Evolutionary conservation across 345 rosid genomes (phyloP).

Genomic region (Salix brachista): DNA sequence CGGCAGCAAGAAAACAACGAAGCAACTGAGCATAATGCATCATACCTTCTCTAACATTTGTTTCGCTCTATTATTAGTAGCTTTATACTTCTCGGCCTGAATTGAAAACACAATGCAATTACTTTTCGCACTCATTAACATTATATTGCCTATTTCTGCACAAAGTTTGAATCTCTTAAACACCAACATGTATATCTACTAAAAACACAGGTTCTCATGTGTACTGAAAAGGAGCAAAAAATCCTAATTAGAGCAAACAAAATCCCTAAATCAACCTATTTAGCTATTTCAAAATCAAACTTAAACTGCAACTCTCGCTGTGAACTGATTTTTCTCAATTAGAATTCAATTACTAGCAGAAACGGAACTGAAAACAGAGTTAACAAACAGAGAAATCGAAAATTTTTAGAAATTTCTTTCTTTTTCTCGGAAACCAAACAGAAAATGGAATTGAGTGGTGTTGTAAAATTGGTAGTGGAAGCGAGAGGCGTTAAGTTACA

Average conservation of each 20-base stretch:
- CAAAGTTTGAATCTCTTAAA: too few relatives aligned
- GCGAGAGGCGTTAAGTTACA: conserved; percentile 22
- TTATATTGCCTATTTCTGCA: too few relatives aligned
- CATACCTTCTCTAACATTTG: conserved; percentile 72
- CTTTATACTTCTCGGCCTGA: conserved; percentile 61
- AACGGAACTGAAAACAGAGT: too few relatives aligned
- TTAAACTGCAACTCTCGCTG: too few relatives aligned
- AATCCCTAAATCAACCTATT: too few relatives aligned
- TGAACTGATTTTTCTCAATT: too few relatives aligned
- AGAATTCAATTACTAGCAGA: too few relatives aligned
- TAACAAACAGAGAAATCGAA: not conserved
- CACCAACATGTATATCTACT: too few relatives aligned
- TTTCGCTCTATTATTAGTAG: conserved; percentile 66
- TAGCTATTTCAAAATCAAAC: too few relatives aligned
- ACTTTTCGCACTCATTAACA: not conserved
- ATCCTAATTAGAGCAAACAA: too few relatives aligned
- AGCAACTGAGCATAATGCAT: not conserved
- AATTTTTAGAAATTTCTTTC: not conserved
- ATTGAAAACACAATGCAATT: not conserved
- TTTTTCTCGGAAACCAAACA: conserved; percentile 5
- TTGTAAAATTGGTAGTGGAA: not conserved
- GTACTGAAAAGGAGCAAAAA: too few relatives aligned
- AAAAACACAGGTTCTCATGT: too few relatives aligned
- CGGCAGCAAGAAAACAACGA: not conserved
- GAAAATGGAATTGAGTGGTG: not conserved